Evolutionary conservation across 2,329 filamentous ascomycete genomes (phyloP), one percentile per base, ranked within the genome.

Genomic region (Beauveria sp.): DNA sequence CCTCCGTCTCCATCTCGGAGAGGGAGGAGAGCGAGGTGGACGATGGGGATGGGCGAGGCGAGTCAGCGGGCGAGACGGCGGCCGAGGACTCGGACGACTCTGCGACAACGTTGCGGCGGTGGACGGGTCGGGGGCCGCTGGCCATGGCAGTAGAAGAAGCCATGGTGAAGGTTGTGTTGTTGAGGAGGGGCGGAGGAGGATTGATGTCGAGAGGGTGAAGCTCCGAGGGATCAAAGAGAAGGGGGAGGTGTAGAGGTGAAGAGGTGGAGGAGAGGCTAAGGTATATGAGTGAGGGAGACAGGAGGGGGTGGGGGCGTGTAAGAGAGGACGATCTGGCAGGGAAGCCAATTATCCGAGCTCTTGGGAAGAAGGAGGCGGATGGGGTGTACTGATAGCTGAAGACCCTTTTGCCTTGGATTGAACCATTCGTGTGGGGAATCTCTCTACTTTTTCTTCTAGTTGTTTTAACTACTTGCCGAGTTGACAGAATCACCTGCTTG

Each of bases 1-100:
- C 78, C 65, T 72, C 71, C 37, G 72, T 70, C 67, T 81, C 79
- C 61, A 81, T 84, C 12, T 90, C 92, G 61, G 85, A 87, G 73
- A 97, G 81, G 28, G 94, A 97, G 12, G 93, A 97, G 64, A 97
- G 84, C 3, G 94, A 97, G 3, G 93, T 96, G 44, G 90, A 90
- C 8, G 94, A 97, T 52, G 92, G 79, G 22, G 85, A 88, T 30
- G 70, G 78, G 53, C 81, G 78, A 46, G 85, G 84, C 14, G 84
- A 86, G 69, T 86, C 84, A 61, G 72, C 73, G 28, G 85, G 85
- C 3, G 84, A 85, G 55, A 78, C 82, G 48, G 77, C 77, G 61
- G 82, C 80, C 14, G 84, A 85, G 4, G 81, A 82, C 60, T 83
- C 82, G 2, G 74, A 71, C 22, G 79, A 81, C 58, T 75, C 71